phyloP scores from a whole-genome alignment of 306 rosid genomes.

The Lotus japonicus region DNA sequence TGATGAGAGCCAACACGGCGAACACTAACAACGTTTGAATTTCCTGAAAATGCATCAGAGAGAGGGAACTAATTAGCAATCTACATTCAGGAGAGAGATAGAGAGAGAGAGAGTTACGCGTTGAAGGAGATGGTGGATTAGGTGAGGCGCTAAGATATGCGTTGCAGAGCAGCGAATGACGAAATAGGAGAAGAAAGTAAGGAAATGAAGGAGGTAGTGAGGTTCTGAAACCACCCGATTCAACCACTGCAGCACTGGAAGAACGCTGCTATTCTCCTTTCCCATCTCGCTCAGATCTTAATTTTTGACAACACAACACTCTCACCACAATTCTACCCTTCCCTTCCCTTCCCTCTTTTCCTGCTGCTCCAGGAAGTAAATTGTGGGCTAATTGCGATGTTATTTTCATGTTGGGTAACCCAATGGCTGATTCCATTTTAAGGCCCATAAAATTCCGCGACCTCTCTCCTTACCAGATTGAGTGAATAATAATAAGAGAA shows the following conservation, averaged over 20 bases:
- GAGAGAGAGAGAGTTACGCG: constrained; percentile 44
- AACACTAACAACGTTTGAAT: constrained; percentile 60
- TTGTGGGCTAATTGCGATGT: too few relatives aligned
- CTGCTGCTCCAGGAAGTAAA: too few relatives aligned
- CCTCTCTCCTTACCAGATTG: too few relatives aligned
- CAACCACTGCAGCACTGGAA: constrained; percentile 34
- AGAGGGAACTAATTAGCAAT: background rate
- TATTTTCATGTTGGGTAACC: too few relatives aligned
- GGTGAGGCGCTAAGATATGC: constrained; percentile 35
- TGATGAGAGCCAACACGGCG: constrained; percentile 45
- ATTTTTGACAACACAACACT: background rate
- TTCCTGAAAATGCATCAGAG: constrained; percentile 42
- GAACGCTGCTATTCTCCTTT: constrained; percentile 14
- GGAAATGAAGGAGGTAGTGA: constrained; percentile 59
- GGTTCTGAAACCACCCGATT: constrained; percentile 75
- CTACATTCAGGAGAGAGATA: background rate
- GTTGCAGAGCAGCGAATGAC: constrained; percentile 55
- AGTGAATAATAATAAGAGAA: too few relatives aligned
- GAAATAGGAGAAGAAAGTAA: constrained; percentile 74
- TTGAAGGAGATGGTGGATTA: constrained; percentile 41
- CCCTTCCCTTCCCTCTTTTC: too few relatives aligned
- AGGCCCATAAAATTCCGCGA: too few relatives aligned
- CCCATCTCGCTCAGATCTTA: constrained; percentile 26
- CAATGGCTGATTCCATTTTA: too few relatives aligned
- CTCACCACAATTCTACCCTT: background rate